Conservation (phyloP, 2,329 filamentous ascomycete species). For the Escovopsis sp. region DNA sequence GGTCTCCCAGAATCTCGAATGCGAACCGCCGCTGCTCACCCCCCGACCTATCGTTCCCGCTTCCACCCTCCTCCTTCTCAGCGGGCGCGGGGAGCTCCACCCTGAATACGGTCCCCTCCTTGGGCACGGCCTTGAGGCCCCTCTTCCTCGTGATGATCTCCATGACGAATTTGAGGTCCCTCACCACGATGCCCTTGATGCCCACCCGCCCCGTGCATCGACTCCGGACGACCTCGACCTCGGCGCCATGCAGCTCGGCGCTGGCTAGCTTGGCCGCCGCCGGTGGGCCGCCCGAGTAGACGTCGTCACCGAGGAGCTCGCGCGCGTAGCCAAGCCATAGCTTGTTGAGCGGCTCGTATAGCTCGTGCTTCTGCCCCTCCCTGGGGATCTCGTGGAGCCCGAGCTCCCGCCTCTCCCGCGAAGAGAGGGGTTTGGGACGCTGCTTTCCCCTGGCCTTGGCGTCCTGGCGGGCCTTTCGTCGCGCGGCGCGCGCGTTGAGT, state of each 20-base stretch:
- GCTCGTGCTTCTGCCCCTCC: constrained; percentile 44
- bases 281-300: constrained; percentile 38
- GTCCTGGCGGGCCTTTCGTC: constrained; percentile 32
- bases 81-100: constrained; percentile 45
- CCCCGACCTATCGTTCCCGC: background rate
- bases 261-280: constrained; percentile 64
- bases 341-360: constrained; percentile 62
- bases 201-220: constrained; percentile 71
- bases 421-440: constrained; percentile 57
- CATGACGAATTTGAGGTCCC: constrained; percentile 76
- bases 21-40: constrained; percentile 31
- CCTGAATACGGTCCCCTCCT: constrained; percentile 77
- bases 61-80: too few species aligned
- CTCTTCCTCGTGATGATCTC: constrained; percentile 64
- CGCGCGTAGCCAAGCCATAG: constrained; percentile 79
- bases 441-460: constrained; percentile 29
- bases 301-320: constrained; percentile 56
- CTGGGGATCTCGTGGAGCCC: constrained; percentile 60
- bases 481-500: constrained; percentile 40
- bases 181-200: constrained; percentile 70
- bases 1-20: constrained; percentile 78
- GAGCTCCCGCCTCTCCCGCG: constrained; percentile 59
- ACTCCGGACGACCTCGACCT: constrained; percentile 70
- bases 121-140: constrained; percentile 66
- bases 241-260: constrained; percentile 83